A percentile compares a stretch with the other conserved stretches of the same genome.
Evolutionary conservation across 352 stramenopile species (phyloP).

Genomic region (Globisporangium solare): DNA sequence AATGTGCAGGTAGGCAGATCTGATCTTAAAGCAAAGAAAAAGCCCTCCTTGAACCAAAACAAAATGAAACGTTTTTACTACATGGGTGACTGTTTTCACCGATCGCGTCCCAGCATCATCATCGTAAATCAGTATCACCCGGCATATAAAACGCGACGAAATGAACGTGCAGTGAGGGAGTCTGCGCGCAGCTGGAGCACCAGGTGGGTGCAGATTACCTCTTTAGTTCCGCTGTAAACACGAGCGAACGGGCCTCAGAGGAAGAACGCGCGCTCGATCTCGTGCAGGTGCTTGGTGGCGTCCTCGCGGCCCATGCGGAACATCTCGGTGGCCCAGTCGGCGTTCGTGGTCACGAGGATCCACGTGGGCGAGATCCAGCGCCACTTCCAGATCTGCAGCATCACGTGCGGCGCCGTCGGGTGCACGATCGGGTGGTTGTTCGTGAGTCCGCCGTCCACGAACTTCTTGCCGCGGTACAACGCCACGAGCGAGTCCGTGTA

Average conservation of each 20-base stretch:
- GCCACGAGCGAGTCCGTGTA: conserved; percentile 67
- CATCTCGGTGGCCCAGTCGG: conserved; percentile 65
- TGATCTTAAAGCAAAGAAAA: neutral
- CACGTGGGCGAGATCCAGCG: conserved; percentile 72
- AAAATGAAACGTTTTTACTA: no score
- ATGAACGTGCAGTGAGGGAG: no score
- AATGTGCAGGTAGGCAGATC: neutral
- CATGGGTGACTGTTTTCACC: no score
- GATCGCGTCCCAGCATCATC: neutral
- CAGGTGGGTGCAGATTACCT: no score
- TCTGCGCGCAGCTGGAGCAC: no score
- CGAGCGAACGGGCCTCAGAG: no score
- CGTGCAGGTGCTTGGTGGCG: conserved; percentile 55
- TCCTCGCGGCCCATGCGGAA: conserved; percentile 80
- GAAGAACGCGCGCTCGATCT: conserved; percentile 41
- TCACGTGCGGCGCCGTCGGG: conserved; percentile 52
- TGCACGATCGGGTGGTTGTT: conserved; percentile 65
- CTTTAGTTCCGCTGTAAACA: no score
- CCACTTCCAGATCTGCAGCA: conserved; percentile 85
- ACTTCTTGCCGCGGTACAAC: conserved; percentile 64
- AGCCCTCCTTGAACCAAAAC: neutral
- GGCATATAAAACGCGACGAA: no score
- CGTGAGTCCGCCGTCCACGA: conserved; percentile 67
- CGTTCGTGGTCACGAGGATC: conserved; percentile 71
- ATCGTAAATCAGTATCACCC: no score